Conservation (phyloP, 345 rosid species). For the Barbarea vulgaris region DNA sequence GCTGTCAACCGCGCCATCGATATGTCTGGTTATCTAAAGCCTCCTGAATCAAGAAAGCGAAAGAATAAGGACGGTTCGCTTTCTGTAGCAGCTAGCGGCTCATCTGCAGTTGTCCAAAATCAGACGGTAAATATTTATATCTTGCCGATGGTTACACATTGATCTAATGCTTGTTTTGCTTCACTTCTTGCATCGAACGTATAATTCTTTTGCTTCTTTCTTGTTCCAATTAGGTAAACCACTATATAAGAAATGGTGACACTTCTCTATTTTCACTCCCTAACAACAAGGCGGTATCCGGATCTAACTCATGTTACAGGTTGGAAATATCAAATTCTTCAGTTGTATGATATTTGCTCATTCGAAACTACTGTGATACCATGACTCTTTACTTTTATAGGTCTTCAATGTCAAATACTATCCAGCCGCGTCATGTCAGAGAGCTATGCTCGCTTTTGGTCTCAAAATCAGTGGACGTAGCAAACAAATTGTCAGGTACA, state of each 20-base stretch:
- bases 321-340: constrained; percentile 32
- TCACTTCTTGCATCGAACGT: neutral
- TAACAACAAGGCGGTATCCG: constrained; percentile 40
- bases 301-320: constrained; percentile 58
- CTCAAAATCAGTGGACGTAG: constrained; percentile 49
- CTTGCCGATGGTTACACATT: neutral
- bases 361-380: neutral
- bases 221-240: constrained; percentile 41
- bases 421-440: constrained; percentile 56
- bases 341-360: neutral
- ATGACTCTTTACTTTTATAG: constrained; percentile 43
- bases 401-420: constrained; percentile 59
- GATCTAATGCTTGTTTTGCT: neutral
- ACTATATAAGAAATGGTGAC: constrained; percentile 32
- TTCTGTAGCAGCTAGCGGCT: constrained; percentile 39
- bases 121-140: constrained; percentile 45
- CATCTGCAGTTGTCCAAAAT: constrained; percentile 35
- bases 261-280: constrained; percentile 44
- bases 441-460: constrained; percentile 67
- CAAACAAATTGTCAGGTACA: constrained; percentile 53
- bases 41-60: constrained; percentile 55
- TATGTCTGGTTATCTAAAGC: constrained; percentile 59
- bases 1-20: constrained; percentile 65
- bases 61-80: constrained; percentile 48
- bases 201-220: constrained; percentile 6